Evolutionary conservation across 2,329 filamentous ascomycete genomes (phyloP).

Genomic region (Xylaria sp.): DNA sequence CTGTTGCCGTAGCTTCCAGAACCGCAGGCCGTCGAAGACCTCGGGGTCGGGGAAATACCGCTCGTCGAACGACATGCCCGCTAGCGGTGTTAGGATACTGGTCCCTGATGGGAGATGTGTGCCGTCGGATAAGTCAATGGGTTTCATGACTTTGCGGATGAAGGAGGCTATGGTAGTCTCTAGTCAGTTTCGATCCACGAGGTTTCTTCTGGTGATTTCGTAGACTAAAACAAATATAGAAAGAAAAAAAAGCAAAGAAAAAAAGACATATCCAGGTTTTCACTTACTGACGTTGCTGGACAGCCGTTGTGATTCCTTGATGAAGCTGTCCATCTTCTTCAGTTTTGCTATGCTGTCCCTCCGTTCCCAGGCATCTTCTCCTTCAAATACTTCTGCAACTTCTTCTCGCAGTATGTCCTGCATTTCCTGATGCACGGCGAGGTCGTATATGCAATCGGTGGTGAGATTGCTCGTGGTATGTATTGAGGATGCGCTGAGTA

Average conservation of each 20-base stretch:
- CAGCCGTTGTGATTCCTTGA: conserved; percentile 52
- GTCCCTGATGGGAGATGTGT: conserved; percentile 59
- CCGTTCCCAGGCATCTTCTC: conserved; percentile 50
- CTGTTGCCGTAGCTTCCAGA: conserved; percentile 50
- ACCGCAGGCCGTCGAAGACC: conserved; percentile 54
- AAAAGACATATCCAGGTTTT: neutral
- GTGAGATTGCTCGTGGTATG: conserved; percentile 60
- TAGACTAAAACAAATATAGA: too few relatives aligned
- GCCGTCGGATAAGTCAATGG: conserved; percentile 64
- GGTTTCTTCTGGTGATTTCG: neutral
- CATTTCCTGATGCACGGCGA: conserved; percentile 62
- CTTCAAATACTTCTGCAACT: conserved; percentile 52
- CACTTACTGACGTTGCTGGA: conserved; percentile 52
- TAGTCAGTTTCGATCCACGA: conserved; percentile 21
- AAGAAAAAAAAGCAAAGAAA: neutral
- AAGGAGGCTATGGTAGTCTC: conserved; percentile 53
- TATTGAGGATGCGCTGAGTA: conserved; percentile 61
- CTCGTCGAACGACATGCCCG: conserved; percentile 52
- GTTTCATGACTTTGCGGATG: conserved; percentile 60
- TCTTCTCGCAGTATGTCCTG: conserved; percentile 63
- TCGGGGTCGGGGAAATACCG: conserved; percentile 51
- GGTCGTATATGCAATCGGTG: conserved; percentile 62
- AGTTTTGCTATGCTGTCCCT: conserved; percentile 52
- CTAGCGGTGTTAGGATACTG: conserved; percentile 55
- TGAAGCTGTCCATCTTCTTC: conserved; percentile 55